Evolutionary conservation across 495 filamentous ascomycete species (phyloP), one percentile per base, ranked within the genome.

Genomic region (Pseudevernia furfuracea): DNA sequence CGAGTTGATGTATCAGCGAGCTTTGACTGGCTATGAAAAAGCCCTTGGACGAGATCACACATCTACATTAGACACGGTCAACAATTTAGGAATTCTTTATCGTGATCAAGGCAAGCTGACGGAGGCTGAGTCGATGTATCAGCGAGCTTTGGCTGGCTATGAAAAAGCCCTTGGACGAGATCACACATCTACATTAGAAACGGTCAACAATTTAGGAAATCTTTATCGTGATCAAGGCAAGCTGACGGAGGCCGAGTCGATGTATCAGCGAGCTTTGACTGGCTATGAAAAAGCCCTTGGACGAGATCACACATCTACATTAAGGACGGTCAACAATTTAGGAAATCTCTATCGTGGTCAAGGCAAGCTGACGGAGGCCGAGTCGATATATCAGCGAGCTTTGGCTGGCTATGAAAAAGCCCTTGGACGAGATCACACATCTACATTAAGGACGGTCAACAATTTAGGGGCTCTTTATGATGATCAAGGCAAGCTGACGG

Each of bases 51-150:
- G 14, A 15, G 15, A 21, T 12, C 41, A 43, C 17, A 43, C 3
- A 19, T 19, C 14, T 19, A 43, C 6, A 19, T 19, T 43, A 19
- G 15, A 3, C 17, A 43, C 41, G 41, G 41, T 43, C 41, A 17
- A 67, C 41, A 67, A 71, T 56, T 48, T 72, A 23, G 71, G 71
- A 0, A 53, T 32, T 53, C 62, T 71, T 49, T 70, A 72, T 39
- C 0, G 1, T 7, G 19, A 62, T 62, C 69, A 73, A 59, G 71
- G 67, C 57, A 68, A 68, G 69, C 63, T 72, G 11, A 43, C 21
- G 25, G 70, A 74, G 66, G 73, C 74, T 41, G 68, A 74, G 70
- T 19, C 63, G 49, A 73, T 76, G 68, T 75, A 73, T 62, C 62
- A 68, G 63, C 69, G 69, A 44, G 75, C 70, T 52, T 70, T 78